phyloP scores from a whole-genome alignment of 2,329 filamentous ascomycete genomes.

The Fonsecaea monophora region DNA sequence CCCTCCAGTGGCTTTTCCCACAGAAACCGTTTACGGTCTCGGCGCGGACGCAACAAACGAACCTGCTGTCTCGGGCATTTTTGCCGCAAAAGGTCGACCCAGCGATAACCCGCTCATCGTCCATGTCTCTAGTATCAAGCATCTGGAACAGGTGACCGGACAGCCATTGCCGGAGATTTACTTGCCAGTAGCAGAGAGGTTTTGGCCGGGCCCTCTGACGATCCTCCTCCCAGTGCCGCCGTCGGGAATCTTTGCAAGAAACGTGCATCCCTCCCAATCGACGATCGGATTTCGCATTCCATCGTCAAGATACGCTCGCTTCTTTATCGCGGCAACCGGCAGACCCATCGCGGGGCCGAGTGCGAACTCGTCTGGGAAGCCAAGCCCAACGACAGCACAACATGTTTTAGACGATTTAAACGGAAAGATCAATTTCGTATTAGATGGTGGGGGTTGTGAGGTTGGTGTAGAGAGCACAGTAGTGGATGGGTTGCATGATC shows the following conservation, averaged over 20 bases:
- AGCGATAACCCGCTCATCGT: conserved; percentile 96
- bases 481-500: conserved; percentile 83
- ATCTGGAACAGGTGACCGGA: conserved; percentile 37
- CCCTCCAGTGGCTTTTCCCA: conserved; percentile 87
- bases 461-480: conserved; percentile 98
- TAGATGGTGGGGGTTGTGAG: conserved; percentile 84
- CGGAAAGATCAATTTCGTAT: conserved; percentile 81
- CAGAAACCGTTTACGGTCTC: conserved; percentile 95
- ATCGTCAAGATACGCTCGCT: conserved; percentile 79
- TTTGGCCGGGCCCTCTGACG: conserved; percentile 95
- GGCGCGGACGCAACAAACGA: conserved; percentile 94
- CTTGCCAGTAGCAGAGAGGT: conserved; percentile 74
- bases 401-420: conserved; percentile 87
- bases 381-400: conserved; percentile 86
- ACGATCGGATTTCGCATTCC: conserved; percentile 95
- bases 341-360: conserved; percentile 88
- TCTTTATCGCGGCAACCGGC: conserved; percentile 80
- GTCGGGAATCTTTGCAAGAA: conserved; percentile 72
- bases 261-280: conserved; percentile 83
- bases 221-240: conserved; percentile 80
- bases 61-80: conserved; percentile 86
- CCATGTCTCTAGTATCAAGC: conserved; percentile 63
- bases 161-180: conserved; percentile 74
- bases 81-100: conserved; percentile 84
- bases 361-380: conserved; percentile 91